phyloP scores from a whole-genome alignment of 208 protist species.

The Lotmaria passim region DNA sequence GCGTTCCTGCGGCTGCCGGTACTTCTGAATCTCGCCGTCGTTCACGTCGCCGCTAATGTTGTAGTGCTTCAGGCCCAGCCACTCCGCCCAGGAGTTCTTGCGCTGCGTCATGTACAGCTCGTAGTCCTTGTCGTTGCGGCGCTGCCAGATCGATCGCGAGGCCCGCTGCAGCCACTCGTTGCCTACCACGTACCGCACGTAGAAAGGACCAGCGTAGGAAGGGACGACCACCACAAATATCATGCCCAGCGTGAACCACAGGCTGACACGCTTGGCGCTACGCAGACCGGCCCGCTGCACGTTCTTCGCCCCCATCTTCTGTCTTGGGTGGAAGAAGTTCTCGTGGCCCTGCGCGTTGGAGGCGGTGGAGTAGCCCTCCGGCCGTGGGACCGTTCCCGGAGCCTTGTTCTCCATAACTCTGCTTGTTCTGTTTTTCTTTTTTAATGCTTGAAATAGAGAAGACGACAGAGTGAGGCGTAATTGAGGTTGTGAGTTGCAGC shows the following conservation, averaged over 20 bases:
- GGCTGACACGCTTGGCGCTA: slow-evolving; percentile 48
- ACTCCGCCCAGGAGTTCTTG: slow-evolving; percentile 84
- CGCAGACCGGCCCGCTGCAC: slow-evolving; percentile 83
- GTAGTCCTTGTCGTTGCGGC: slow-evolving; percentile 85
- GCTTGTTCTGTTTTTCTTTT: not conserved
- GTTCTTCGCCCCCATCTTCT: slow-evolving; percentile 50
- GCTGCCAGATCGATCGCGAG: slow-evolving; percentile 79
- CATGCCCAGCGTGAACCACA: slow-evolving; percentile 55
- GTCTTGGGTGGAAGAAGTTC: slow-evolving; percentile 81
- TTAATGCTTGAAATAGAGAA: not conserved
- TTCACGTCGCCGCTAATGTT: slow-evolving; percentile 87
- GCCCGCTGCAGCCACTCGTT: slow-evolving; percentile 80
- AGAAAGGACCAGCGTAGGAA: slow-evolving; percentile 68
- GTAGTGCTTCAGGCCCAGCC: slow-evolving; percentile 86
- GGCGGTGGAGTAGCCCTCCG: slow-evolving; percentile 62
- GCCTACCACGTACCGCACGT: slow-evolving; percentile 74
- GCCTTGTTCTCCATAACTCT: slow-evolving; percentile 90
- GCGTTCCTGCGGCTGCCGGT: slow-evolving; percentile 40
- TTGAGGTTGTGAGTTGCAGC: too few species aligned
- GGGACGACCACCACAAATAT: slow-evolving; percentile 60
- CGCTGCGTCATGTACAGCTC: slow-evolving; percentile 90
- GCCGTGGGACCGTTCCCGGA: slow-evolving; percentile 62
- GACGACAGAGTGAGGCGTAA: too few species aligned
- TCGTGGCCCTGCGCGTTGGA: slow-evolving; percentile 54
- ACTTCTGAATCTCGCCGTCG: slow-evolving; percentile 75